Conservation (phyloP, 306 rosid genomes). For the apple (Malus domestica) region DNA sequence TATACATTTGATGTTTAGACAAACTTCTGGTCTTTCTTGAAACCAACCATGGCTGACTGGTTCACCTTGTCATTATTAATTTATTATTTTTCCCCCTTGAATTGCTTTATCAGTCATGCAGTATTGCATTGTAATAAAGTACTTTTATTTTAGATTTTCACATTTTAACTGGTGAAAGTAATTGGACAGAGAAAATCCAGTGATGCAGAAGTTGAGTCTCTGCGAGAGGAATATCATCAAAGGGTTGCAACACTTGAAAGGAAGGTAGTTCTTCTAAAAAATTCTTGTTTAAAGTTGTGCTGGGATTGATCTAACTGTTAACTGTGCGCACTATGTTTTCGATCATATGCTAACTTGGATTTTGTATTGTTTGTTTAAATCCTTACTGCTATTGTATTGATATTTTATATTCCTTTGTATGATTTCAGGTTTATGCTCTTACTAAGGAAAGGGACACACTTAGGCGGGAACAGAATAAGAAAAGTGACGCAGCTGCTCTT, state of each 20-base stretch:
- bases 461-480: constrained; percentile 88
- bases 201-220: constrained; percentile 88
- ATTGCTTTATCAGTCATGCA: neutral
- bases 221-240: constrained; percentile 98
- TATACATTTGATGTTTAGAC: neutral
- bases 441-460: constrained; percentile 96
- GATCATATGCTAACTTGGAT: neutral
- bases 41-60: neutral
- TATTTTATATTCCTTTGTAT: constrained; percentile 9
- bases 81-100: neutral
- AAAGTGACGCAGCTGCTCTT: constrained; percentile 96
- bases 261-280: constrained; percentile 48
- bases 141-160: neutral
- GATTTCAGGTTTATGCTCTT: constrained; percentile 80
- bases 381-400: neutral
- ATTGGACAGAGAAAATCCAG: constrained; percentile 83
- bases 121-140: neutral
- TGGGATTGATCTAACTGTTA: neutral
- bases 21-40: neutral
- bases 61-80: neutral
- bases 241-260: constrained; percentile 84
- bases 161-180: constrained; percentile 26
- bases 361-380: neutral
- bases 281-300: constrained; percentile 7
- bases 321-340: neutral